Conservation (phyloP, 2,329 filamentous ascomycete genomes). For the Aureobasidium sp. region DNA sequence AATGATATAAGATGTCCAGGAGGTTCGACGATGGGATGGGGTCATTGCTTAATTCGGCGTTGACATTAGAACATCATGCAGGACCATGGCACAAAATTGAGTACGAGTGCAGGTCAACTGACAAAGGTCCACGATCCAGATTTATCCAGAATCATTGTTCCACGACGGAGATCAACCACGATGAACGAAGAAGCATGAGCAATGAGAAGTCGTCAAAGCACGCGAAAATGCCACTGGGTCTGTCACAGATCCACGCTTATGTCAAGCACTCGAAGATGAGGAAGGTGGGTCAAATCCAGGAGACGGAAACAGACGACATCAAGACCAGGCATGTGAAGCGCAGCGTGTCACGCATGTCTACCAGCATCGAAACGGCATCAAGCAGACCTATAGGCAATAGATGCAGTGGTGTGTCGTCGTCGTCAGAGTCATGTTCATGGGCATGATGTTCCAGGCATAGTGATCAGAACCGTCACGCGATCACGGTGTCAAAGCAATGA, state of each 20-base stretch:
- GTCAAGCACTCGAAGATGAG: neutral
- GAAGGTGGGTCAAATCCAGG: slow-evolving; percentile 13
- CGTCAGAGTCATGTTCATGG: slow-evolving; percentile 1
- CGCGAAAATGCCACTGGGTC: neutral
- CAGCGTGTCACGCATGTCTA: slow-evolving; percentile 16
- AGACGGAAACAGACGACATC: neutral
- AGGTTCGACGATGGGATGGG: neutral
- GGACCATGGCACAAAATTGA: neutral
- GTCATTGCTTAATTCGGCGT: neutral
- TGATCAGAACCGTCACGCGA: slow-evolving; percentile 13
- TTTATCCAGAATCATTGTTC: neutral
- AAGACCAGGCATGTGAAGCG: slow-evolving; percentile 14
- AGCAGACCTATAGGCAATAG: slow-evolving; percentile 11
- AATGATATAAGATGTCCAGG: neutral
- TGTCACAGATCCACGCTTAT: slow-evolving; percentile 10
- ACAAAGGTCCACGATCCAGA: neutral
- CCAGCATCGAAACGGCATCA: slow-evolving; percentile 14
- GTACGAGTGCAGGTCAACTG: slow-evolving; percentile 1
- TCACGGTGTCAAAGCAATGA: slow-evolving; percentile 14
- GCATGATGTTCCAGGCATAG: neutral
- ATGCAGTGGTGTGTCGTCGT: neutral
- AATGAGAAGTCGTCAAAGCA: slow-evolving; percentile 1
- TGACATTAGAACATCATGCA: neutral
- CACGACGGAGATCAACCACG: neutral
- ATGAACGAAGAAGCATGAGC: slow-evolving; percentile 8